Base-by-base conservation (phyloP, 1,284 basidiomycete genomes). In the Irpex sp. region DNA sequence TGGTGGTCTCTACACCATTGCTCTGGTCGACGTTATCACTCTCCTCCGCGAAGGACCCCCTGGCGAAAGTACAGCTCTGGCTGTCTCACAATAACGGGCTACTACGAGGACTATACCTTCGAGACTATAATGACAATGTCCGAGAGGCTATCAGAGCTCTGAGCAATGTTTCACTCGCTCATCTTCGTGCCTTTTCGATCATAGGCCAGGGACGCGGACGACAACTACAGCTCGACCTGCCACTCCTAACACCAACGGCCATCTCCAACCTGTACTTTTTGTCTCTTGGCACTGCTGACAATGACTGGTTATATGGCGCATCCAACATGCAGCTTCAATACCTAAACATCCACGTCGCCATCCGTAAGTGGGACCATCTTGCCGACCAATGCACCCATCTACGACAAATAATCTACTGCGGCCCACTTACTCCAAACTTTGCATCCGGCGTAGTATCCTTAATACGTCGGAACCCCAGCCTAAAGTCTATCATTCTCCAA, bases 1-100 rank as follows among this genome's bases (percentile, higher is more conserved):
- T 87, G 34, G 76, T 83, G 2, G 72, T 82, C 59, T 72, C 75
- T 40, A 82, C 78, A 3, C 83, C 88, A 0, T 68, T 70, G 13
- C 77, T 89, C 4, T 92, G 89, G 89, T 70, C 73, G 36, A 82
- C 77, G 0, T 81, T 92, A n/a, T 74, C 84, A 13, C 76, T 92
- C 9, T 78, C 80, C 9, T 11, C 9, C 47, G 75, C 72, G 38
- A 77, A 75, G 21, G 26, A 26, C 26, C 84, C 87, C 0, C 70
- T 71, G 2, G 76, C 74, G 58, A 91, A 89, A 68, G 77, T 79
- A 8, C 77, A 77, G 52, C 61, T 79, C 19, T 91, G 89, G 89
- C 73, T 81, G 44, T 73, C 79, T 57, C 82, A 83, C 26, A 84
- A 87, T 9, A 75, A 76, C 49, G 81, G 82, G 3, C 73, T 73